These are phyloP conservation scores for Amylostereum areolatum DNA, from an alignment of 1,284 basidiomycete species.

Conservation along the genomic window DNA sequence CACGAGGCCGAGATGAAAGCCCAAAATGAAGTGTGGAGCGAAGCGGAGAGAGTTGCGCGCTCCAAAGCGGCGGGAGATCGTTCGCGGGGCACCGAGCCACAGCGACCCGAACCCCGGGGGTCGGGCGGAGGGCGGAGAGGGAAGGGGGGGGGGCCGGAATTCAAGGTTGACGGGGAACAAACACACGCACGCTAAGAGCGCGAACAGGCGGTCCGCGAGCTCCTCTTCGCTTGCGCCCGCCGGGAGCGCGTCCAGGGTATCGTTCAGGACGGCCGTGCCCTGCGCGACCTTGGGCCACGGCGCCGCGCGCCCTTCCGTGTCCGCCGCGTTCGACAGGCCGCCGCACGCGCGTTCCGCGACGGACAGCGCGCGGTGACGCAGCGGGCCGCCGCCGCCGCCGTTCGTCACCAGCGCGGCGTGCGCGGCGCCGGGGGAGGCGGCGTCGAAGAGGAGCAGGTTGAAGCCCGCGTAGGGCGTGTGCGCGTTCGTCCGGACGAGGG, in stretches of 20 bases:
- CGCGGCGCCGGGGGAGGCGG: slow-evolving; percentile 21
- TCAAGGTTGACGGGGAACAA: slow-evolving; percentile 1
- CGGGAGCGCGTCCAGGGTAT: slow-evolving; percentile 29
- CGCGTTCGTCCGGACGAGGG: slow-evolving; percentile 37
- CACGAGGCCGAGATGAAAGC: no score
- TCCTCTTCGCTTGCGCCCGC: slow-evolving; percentile 38
- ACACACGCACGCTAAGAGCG: slow-evolving; percentile 56
- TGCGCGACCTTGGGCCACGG: slow-evolving; percentile 69
- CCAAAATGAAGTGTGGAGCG: no score
- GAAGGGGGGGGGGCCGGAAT: no score
- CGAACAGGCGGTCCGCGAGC: slow-evolving; percentile 53
- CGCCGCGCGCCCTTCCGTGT: slow-evolving; percentile 45
- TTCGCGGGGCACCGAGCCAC: no score
- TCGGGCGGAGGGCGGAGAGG: no score
- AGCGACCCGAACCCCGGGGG: no score
- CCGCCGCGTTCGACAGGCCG: slow-evolving; percentile 69
- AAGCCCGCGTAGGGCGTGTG: slow-evolving; percentile 65
- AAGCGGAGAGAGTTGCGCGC: no score
- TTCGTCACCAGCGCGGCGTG: slow-evolving; percentile 58
- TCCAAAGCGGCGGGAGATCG: no score
- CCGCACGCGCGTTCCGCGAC: slow-evolving; percentile 42
- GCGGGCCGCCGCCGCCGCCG: slow-evolving; percentile 53
- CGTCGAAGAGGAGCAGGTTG: slow-evolving; percentile 62
- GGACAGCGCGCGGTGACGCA: slow-evolving; percentile 48
- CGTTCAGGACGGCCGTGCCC: slow-evolving; percentile 42